phyloP scores from a whole-genome alignment of 2,329 filamentous ascomycete genomes.

The Trichophyton simii region DNA sequence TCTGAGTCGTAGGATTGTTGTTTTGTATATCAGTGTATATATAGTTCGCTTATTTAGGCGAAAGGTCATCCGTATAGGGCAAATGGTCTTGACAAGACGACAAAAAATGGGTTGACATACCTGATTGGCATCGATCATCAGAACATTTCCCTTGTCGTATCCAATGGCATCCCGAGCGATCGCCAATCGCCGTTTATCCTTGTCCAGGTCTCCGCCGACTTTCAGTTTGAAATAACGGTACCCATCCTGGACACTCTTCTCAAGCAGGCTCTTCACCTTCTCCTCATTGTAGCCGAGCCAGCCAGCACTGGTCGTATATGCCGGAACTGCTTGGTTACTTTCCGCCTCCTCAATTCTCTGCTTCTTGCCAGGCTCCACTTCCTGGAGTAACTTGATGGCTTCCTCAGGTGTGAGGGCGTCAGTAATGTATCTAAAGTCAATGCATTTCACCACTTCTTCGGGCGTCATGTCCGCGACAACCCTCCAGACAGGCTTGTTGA shows the following conservation, averaged over 20 bases:
- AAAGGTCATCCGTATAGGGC: not conserved
- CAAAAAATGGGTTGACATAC: conserved; percentile 24
- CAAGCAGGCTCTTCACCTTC: conserved; percentile 64
- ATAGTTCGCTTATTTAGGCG: not conserved
- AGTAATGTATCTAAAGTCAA: conserved; percentile 91
- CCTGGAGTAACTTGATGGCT: conserved; percentile 57
- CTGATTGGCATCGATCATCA: conserved; percentile 93
- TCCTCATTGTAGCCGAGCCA: conserved; percentile 87
- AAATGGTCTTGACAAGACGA: not conserved
- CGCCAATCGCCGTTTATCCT: conserved; percentile 55
- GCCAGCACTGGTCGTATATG: conserved; percentile 80
- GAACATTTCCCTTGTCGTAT: conserved; percentile 66
- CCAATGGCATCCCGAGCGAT: conserved; percentile 72
- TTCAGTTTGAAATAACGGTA: conserved; percentile 88
- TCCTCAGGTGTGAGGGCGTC: conserved; percentile 84
- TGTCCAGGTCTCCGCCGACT: conserved; percentile 61
- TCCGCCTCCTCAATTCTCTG: conserved; percentile 62
- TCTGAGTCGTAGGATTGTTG: too few relatives aligned
- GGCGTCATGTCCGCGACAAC: conserved; percentile 83
- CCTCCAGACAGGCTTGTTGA: conserved; percentile 79
- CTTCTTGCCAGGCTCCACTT: conserved; percentile 54
- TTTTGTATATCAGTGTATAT: not conserved
- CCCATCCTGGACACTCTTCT: conserved; percentile 62
- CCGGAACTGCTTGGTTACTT: conserved; percentile 62
- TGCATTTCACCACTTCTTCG: conserved; percentile 73